Percentiles rank a stretch among this genome's conserved stretches.
phyloP scores from a whole-genome alignment of 345 rosid species.

The Populus euphratica region DNA sequence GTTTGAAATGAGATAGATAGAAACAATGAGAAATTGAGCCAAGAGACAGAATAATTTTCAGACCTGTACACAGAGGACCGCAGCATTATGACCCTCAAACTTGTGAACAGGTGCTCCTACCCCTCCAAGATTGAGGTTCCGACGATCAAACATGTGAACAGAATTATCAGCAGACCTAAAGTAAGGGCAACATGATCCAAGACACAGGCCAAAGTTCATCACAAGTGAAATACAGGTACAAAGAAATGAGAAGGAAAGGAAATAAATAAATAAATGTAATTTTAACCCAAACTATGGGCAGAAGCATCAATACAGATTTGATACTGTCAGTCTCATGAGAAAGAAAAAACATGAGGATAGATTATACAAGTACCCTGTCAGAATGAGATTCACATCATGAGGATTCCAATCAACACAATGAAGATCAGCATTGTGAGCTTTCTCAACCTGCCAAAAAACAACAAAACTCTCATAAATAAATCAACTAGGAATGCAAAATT shows the following conservation, averaged over 20 bases:
- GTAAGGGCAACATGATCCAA: not conserved
- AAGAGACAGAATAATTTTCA: not conserved
- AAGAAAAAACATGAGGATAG: not conserved
- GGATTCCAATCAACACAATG: slow-evolving; percentile 82
- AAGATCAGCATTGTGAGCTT: slow-evolving; percentile 64
- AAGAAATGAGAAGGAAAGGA: not conserved
- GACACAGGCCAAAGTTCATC: not conserved
- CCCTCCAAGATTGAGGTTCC: slow-evolving; percentile 53
- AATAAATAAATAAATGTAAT: not conserved
- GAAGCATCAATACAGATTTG: not conserved
- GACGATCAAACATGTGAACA: slow-evolving; percentile 53
- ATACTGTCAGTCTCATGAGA: not conserved
- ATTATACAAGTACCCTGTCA: slow-evolving; percentile 49
- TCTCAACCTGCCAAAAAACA: slow-evolving; percentile 42
- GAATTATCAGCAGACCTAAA: slow-evolving; percentile 46
- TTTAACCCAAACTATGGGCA: not conserved
- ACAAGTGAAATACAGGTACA: not conserved
- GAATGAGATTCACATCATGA: slow-evolving; percentile 52
- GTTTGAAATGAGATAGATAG: not conserved
- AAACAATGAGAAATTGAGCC: not conserved
- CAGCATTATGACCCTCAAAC: slow-evolving; percentile 76
- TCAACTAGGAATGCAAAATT: not conserved
- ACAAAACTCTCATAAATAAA: not conserved
- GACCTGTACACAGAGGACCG: slow-evolving; percentile 90
- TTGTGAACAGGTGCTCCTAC: slow-evolving; percentile 64